Evolutionary conservation across 371 early-diverging fungal species (phyloP).

Genomic region (Actinomortierella wolfii): DNA sequence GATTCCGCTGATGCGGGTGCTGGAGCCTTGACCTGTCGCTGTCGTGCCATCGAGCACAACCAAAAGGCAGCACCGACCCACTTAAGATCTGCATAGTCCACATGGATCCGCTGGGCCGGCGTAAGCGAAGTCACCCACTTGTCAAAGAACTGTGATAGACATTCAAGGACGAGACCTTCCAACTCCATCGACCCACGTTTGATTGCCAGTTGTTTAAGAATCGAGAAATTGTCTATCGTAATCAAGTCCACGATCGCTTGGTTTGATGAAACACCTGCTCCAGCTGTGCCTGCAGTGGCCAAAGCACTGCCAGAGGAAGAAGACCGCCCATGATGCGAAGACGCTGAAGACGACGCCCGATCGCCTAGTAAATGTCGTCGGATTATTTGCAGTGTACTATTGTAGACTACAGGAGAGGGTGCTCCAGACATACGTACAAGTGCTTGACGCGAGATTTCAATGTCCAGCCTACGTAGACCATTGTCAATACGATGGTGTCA

Average conservation of each 20-base stretch:
- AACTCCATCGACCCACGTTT: constrained; percentile 41
- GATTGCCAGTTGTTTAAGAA: constrained; percentile 26
- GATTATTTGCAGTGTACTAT: constrained; percentile 18
- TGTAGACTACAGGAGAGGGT: constrained; percentile 13
- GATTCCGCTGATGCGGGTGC: neutral
- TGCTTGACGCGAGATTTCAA: constrained; percentile 29
- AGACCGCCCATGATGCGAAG: too few relatives aligned
- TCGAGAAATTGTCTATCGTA: too few relatives aligned
- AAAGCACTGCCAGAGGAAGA: too few relatives aligned
- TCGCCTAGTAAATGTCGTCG: constrained; percentile 17
- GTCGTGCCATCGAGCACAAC: constrained; percentile 43
- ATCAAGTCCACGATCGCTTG: too few relatives aligned
- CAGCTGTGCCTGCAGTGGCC: too few relatives aligned
- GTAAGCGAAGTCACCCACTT: constrained; percentile 14
- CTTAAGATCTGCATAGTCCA: constrained; percentile 28
- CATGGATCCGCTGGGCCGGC: constrained; percentile 32
- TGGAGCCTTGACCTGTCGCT: constrained; percentile 7
- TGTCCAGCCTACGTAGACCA: constrained; percentile 26
- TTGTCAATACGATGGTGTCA: neutral
- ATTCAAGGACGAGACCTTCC: constrained; percentile 20
- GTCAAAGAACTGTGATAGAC: constrained; percentile 27
- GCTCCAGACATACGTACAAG: constrained; percentile 34
- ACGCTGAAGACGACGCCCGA: too few relatives aligned
- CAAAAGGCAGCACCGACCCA: constrained; percentile 43
- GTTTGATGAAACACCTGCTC: too few relatives aligned